Base-by-base conservation (phyloP, 805 yeast species). In the Zygotorulaspora sp. region DNA sequence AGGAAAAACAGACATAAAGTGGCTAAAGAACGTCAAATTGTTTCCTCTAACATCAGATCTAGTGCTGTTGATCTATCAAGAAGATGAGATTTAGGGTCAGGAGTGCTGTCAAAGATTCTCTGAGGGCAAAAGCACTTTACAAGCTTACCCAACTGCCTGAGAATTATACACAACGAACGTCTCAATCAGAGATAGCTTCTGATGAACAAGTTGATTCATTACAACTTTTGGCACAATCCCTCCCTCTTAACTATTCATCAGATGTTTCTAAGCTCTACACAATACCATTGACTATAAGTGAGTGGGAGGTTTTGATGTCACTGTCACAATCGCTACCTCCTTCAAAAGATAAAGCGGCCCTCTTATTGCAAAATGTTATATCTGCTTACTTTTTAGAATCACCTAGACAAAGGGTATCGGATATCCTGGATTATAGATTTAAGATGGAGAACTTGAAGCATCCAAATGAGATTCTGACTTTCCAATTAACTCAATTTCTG, bases 231-330 rank as follows among this genome's bases (percentile, higher is more conserved):
- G 38, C 53, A 4, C 56, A 48, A 27, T 47, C 57, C 1, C 41
- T 59, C 24, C 64, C 64, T 2, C 42, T 55, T 6, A 50, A 47
- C 23, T 55, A 55, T 29, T 51, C 61, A 1, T 45, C 55, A 1
- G 40, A 56, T 19, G 39, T 45, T 1, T 42, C 56, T 1, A 55
- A 55, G 32, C 33, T 60, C 5, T 55, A 53, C 23, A 52, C 61
- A 4, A 68, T 71, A 12, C 72, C 75, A 11, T 65, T 75, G 42
- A 60, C 75, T 2, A 9, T 41, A n/a, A 73, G 70, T 40, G 83
- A 78, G 43, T 67, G 71, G 53, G 83, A 78, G 48, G 68, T 74
- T 9, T 55, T 78, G 35, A 38, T 71, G 27, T 75, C 83, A 0
- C 57, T 78, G n/a, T 66, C 79, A 43, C 50, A 68, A 8, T 53